Evolutionary conservation across 345 rosid species (phyloP).

Genomic region (Gossypium sturtianum): DNA sequence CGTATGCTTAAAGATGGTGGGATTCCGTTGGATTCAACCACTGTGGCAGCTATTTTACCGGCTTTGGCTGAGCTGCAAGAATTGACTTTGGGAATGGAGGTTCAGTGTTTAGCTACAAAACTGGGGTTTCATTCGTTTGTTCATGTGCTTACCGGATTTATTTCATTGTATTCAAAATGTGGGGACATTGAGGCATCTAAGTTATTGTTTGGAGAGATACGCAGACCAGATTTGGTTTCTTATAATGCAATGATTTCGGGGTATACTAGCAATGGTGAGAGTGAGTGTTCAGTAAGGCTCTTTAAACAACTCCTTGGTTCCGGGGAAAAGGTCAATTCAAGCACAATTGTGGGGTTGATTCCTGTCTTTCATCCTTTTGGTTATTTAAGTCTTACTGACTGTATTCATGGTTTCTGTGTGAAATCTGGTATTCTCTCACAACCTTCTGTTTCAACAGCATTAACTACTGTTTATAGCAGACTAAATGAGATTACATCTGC

Average conservation of each 20-base stretch:
- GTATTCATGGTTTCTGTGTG: slow-evolving; percentile 43
- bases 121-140: slow-evolving; percentile 38
- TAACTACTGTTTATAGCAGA: slow-evolving; percentile 49
- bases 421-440: slow-evolving; percentile 39
- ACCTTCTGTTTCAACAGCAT: slow-evolving; percentile 51
- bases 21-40: slow-evolving; percentile 35
- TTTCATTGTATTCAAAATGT: slow-evolving; percentile 50
- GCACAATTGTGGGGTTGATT: slow-evolving; percentile 57
- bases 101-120: slow-evolving; percentile 46
- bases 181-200: slow-evolving; percentile 35
- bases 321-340: slow-evolving; percentile 40
- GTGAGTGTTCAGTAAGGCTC: slow-evolving; percentile 34
- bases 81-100: slow-evolving; percentile 41
- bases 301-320: slow-evolving; percentile 41
- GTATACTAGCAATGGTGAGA: slow-evolving; percentile 41
- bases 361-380: slow-evolving; percentile 57
- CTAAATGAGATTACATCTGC: slow-evolving; percentile 51
- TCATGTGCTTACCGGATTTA: slow-evolving; percentile 46
- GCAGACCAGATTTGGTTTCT: slow-evolving; percentile 48
- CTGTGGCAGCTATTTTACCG: slow-evolving; percentile 48
- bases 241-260: slow-evolving; percentile 68
- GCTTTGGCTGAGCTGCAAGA: slow-evolving; percentile 53
- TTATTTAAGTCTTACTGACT: slow-evolving; percentile 33
- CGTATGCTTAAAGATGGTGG: slow-evolving; percentile 35
- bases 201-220: slow-evolving; percentile 38